phyloP scores from a whole-genome alignment of 139 green algal genomes.

The Closterium sp. region DNA sequence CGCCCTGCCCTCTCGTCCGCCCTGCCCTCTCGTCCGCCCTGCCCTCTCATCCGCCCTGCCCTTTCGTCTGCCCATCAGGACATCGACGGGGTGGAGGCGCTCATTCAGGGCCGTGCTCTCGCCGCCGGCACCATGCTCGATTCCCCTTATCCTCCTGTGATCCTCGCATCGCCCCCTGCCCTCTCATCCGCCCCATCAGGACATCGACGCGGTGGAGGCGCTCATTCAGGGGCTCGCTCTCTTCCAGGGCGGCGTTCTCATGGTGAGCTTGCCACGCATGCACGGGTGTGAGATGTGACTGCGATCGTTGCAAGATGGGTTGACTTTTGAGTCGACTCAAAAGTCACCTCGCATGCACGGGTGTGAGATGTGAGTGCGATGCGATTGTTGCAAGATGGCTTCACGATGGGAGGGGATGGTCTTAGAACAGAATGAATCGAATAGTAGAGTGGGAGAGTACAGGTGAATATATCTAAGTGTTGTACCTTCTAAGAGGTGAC shows the following conservation, averaged over 20 bases:
- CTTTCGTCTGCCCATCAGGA: constrained; percentile 26
- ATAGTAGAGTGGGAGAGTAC: too few relatives aligned
- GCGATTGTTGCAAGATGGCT: not conserved
- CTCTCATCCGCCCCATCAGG: not conserved
- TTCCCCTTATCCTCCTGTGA: not conserved
- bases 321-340: too few relatives aligned
- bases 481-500: too few relatives aligned
- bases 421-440: too few relatives aligned
- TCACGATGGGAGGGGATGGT: too few relatives aligned
- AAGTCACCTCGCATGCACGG: too few relatives aligned
- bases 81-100: constrained; percentile 60
- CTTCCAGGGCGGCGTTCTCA: constrained; percentile 57
- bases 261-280: constrained; percentile 27
- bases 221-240: constrained; percentile 56
- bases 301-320: not conserved
- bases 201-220: constrained; percentile 62
- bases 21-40: not conserved
- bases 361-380: not conserved
- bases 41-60: not conserved
- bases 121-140: constrained; percentile 50
- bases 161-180: too few relatives aligned
- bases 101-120: constrained; percentile 55
- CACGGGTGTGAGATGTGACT: not conserved
- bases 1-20: not conserved
- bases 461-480: too few relatives aligned